phyloP scores from a whole-genome alignment of 345 rosid genomes.

The Aurinia saxatilis region DNA sequence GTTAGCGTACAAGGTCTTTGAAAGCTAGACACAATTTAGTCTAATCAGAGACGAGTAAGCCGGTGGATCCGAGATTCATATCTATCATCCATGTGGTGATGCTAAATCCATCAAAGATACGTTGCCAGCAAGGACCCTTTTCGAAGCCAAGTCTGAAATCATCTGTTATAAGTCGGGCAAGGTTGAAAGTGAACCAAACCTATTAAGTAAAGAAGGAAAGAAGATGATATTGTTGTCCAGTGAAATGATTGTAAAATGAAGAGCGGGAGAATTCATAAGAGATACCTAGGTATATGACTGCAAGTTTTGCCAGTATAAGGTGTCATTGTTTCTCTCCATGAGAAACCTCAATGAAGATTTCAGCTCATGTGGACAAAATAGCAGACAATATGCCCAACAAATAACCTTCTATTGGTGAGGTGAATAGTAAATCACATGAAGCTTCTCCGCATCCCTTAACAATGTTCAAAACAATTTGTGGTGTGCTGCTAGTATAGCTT shows the following conservation, averaged over 20 bases:
- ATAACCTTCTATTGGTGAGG: constrained; percentile 89
- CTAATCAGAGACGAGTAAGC: constrained; percentile 84
- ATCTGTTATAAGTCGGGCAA: constrained; percentile 73
- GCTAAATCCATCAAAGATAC: constrained; percentile 69
- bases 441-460: constrained; percentile 88
- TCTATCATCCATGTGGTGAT: constrained; percentile 77
- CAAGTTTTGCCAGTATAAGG: constrained; percentile 91
- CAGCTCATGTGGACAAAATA: constrained; percentile 84
- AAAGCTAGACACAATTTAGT: too few species aligned
- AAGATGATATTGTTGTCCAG: not conserved
- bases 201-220: constrained; percentile 17
- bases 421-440: constrained; percentile 74
- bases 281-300: constrained; percentile 90
- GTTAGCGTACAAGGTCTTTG: too few species aligned
- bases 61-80: constrained; percentile 75
- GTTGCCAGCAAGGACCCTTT: constrained; percentile 94
- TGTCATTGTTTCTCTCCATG: constrained; percentile 92
- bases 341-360: constrained; percentile 91
- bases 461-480: too few species aligned
- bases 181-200: constrained; percentile 85
- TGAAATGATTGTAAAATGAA: not conserved
- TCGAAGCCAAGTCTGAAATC: constrained; percentile 85
- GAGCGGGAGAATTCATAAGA: not conserved
- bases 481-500: too few species aligned
- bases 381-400: constrained; percentile 81